Conservation (phyloP, 140 eudicot species). For the Bidens hawaiensis region DNA sequence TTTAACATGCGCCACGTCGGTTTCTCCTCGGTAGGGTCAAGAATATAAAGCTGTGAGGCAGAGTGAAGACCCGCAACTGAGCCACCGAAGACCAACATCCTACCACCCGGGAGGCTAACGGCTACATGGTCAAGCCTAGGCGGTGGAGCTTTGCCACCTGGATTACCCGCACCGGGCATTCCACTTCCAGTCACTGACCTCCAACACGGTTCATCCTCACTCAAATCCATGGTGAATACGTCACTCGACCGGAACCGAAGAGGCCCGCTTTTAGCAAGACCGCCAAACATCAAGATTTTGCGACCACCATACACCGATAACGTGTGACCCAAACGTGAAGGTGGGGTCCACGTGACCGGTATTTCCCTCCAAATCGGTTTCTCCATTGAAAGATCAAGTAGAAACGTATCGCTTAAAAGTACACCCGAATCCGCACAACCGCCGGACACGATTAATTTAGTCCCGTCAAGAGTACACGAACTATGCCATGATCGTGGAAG, state of each 20-base stretch:
- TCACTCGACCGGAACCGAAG: conserved; percentile 68
- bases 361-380: conserved; percentile 91
- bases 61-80: conserved; percentile 98
- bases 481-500: conserved; percentile 94
- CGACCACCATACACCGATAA: conserved; percentile 81
- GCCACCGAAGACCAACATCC: conserved; percentile 92
- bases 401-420: conserved; percentile 70
- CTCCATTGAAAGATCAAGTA: conserved; percentile 80
- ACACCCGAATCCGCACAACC: conserved; percentile 97
- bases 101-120: conserved; percentile 93
- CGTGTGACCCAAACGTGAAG: conserved; percentile 84
- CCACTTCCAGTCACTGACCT: conserved; percentile 94
- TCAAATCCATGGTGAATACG: conserved; percentile 80
- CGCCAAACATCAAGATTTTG: conserved; percentile 89
- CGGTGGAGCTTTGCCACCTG: conserved; percentile 94
- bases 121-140: conserved; percentile 98
- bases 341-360: conserved; percentile 84
- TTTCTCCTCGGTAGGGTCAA: conserved; percentile 93
- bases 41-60: conserved; percentile 86
- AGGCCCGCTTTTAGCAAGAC: conserved; percentile 82
- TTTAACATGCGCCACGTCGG: conserved; percentile 95
- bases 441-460: conserved; percentile 79
- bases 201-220: conserved; percentile 94
- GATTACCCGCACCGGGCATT: conserved; percentile 94
- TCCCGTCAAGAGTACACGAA: conserved; percentile 87